phyloP scores from a whole-genome alignment of 2,329 filamentous ascomycete species.

The Exophiala mesophila region DNA sequence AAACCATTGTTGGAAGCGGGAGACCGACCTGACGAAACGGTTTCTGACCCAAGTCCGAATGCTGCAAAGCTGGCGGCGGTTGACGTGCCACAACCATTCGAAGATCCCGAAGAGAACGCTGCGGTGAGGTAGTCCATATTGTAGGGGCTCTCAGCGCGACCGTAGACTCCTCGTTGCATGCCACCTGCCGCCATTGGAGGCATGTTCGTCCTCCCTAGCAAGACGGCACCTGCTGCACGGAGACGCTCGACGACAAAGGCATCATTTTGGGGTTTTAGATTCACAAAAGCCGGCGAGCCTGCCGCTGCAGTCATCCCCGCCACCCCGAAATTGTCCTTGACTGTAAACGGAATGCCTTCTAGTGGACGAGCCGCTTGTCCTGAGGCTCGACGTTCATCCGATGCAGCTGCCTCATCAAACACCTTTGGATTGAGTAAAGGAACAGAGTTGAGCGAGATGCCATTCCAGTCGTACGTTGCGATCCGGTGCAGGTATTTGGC shows the following conservation, averaged over 20 bases:
- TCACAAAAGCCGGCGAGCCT: constrained; percentile 51
- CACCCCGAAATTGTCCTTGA: constrained; percentile 55
- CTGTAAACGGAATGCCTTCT: constrained; percentile 54
- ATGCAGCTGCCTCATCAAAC: constrained; percentile 44
- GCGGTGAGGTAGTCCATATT: constrained; percentile 48
- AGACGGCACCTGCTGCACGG: constrained; percentile 28
- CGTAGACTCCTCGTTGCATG: constrained; percentile 54
- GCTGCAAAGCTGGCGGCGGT: constrained; percentile 46
- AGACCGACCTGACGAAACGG: constrained; percentile 48
- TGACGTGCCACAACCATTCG: constrained; percentile 50
- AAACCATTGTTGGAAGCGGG: constrained; percentile 52
- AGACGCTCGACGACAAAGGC: constrained; percentile 24
- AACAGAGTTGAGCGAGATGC: constrained; percentile 42
- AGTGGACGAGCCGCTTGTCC: constrained; percentile 37
- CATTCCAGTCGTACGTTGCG: constrained; percentile 41
- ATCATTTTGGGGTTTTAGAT: constrained; percentile 42
- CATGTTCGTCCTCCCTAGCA: constrained; percentile 32
- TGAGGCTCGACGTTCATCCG: constrained; percentile 42
- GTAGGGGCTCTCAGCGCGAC: constrained; percentile 54
- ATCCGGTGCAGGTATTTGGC: constrained; percentile 46
- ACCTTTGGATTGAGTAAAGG: constrained; percentile 43
- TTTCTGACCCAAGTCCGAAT: constrained; percentile 50
- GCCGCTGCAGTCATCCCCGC: constrained; percentile 49
- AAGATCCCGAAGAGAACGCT: constrained; percentile 49
- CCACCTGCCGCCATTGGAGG: constrained; percentile 57